Base-by-base conservation (phyloP, 371 early-diverging fungal genomes). In the Syncephalis plumigaleata region DNA sequence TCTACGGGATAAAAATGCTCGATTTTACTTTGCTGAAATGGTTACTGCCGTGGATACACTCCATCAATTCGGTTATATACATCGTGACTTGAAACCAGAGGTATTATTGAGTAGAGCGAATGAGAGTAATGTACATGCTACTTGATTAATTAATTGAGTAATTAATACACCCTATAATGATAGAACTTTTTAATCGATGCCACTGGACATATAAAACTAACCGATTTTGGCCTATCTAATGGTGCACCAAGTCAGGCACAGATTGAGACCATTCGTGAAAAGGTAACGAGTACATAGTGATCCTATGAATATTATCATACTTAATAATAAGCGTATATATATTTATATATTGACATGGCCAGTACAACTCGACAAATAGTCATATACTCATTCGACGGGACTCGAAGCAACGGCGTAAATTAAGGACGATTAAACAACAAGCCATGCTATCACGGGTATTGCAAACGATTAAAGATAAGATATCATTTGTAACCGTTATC, bases 141-240 rank as follows among this genome's bases (percentile, higher is more conserved):
- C n/a, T n/a, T n/a, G n/a, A n/a, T n/a, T n/a, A n/a, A n/a, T n/a
- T n/a, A n/a, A n/a, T n/a, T n/a, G 16, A 40, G 23, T 49, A 22
- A 23, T 47, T 43, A 18, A 20, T 17, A 7, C 17, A 4, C 39
- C 17, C 36, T 23, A 21, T n/a, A 11, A 17, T 37, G 31, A 21
- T 46, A 79, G 48, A 77, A 74, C 44, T 70, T 79, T 26, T 50
- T 79, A 44, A 63, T 79, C 39, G 79, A 77, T 58, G 58, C 56
- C 1, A 65, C 68, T 16, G 85, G 85, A 3, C 88, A 87, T 60
- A 68, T 88, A 51, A 79, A 75, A 42, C 59, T 91, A 40, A 71
- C 77, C 1, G 96, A 95, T 61, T 95, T 95, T 70, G 94, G 96
- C 1, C 70, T 92, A 42, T 78, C 84, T 18, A 81, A 85, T 36